Percentiles rank a stretch among this genome's conserved stretches.
Conservation (phyloP, 805 yeast genomes). For the Lipomyces japonicus region DNA sequence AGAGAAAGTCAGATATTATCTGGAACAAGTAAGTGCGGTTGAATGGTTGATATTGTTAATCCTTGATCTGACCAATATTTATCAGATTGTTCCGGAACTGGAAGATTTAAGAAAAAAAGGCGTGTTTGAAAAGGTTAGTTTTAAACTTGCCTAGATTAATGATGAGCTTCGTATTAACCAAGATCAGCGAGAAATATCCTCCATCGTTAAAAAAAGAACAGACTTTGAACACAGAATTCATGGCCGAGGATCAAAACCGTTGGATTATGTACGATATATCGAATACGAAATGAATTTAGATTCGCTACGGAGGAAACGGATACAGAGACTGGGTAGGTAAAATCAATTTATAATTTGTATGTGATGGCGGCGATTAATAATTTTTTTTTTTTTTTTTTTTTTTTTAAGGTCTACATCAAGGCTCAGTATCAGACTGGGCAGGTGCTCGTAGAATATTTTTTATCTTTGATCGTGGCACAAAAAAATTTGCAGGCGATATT, state of each 20-base stretch:
- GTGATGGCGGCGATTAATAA: slow-evolving; percentile 49
- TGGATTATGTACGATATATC: slow-evolving; percentile 74
- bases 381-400: slow-evolving; percentile 1
- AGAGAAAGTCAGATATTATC: slow-evolving; percentile 53
- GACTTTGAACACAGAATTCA: slow-evolving; percentile 89
- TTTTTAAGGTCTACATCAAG: slow-evolving; percentile 34
- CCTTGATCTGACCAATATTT: neutral
- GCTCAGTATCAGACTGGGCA: slow-evolving; percentile 80
- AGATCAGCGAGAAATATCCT: slow-evolving; percentile 56
- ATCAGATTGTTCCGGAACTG: slow-evolving; percentile 81
- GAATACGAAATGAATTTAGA: slow-evolving; percentile 80
- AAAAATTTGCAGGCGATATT: slow-evolving; percentile 72
- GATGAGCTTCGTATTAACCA: neutral
- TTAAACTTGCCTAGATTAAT: neutral
- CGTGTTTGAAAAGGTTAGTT: slow-evolving; percentile 57
- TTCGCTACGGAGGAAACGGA: slow-evolving; percentile 67
- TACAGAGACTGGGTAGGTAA: slow-evolving; percentile 54
- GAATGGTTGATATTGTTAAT: neutral
- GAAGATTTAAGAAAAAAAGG: slow-evolving; percentile 81
- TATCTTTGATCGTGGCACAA: slow-evolving; percentile 77
- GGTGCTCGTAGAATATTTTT: slow-evolving; percentile 75
- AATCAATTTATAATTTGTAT: too few relatives aligned
- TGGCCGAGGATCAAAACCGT: slow-evolving; percentile 74
- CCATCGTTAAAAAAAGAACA: slow-evolving; percentile 87
- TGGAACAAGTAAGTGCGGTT: slow-evolving; percentile 44